Percentiles rank a stretch among this genome's conserved stretches.
Evolutionary conservation across 495 filamentous ascomycete species (phyloP).

Genomic region (Penicillium manginii): DNA sequence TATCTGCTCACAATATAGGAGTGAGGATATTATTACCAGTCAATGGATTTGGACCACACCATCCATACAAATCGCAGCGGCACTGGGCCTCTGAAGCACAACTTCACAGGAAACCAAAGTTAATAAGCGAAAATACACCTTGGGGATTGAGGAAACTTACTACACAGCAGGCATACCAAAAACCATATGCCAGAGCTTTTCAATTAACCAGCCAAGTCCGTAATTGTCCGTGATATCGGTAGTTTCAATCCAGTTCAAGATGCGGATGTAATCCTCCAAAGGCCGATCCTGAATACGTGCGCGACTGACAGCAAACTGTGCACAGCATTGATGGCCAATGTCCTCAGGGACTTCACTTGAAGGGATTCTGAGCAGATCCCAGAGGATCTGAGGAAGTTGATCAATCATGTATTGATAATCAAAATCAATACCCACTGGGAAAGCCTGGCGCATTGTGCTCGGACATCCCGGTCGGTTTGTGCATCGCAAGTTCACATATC

Average conservation of each 20-base stretch:
- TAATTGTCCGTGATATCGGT: slow-evolving; percentile 29
- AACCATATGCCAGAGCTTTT: slow-evolving; percentile 31
- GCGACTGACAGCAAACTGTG: slow-evolving; percentile 37
- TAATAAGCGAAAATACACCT: not conserved
- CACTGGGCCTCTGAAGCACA: slow-evolving; percentile 19
- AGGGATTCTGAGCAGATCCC: slow-evolving; percentile 14
- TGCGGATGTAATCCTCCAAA: slow-evolving; percentile 29
- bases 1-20: not conserved
- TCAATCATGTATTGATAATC: slow-evolving; percentile 24
- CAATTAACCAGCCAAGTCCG: slow-evolving; percentile 28
- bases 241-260: slow-evolving; percentile 31
- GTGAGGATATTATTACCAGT: slow-evolving; percentile 5
- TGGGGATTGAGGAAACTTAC: slow-evolving; percentile 7
- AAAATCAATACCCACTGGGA: slow-evolving; percentile 5
- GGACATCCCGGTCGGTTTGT: slow-evolving; percentile 19
- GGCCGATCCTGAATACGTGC: slow-evolving; percentile 30
- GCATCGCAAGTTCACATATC: slow-evolving; percentile 26
- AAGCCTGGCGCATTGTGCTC: slow-evolving; percentile 13
- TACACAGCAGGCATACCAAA: slow-evolving; percentile 25
- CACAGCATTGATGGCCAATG: slow-evolving; percentile 40
- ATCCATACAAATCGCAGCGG: slow-evolving; percentile 25
- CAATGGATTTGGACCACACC: slow-evolving; percentile 20
- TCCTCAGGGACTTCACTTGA: slow-evolving; percentile 19
- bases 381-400: slow-evolving; percentile 18
- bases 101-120: slow-evolving; percentile 3